These are phyloP conservation scores for Mycosphaerelloides madeirae DNA, from an alignment of 2,329 filamentous ascomycete genomes.

Conservation along the genomic window DNA sequence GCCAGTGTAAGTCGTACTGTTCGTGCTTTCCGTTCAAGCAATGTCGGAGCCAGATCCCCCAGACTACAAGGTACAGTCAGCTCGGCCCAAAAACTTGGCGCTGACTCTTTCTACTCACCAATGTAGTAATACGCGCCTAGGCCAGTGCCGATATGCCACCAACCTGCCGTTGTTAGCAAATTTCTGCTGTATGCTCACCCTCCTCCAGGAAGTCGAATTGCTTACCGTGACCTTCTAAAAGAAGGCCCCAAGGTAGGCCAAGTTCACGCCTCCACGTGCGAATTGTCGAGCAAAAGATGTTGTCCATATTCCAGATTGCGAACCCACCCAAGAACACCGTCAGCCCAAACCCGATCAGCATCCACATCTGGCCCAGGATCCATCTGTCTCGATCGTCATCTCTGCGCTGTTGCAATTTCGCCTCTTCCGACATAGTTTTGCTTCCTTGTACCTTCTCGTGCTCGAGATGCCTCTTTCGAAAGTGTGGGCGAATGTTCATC, in stretches of 20 bases:
- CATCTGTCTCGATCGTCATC: conserved; percentile 53
- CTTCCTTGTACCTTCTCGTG: conserved; percentile 28
- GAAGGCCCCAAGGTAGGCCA: conserved; percentile 72
- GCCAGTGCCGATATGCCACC: conserved; percentile 79
- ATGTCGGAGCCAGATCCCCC: conserved; percentile 76
- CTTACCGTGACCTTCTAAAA: conserved; percentile 62
- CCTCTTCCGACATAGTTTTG: conserved; percentile 21
- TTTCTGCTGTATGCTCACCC: neutral
- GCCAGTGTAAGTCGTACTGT: conserved; percentile 68
- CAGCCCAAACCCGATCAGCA: conserved; percentile 65
- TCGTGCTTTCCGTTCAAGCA: conserved; percentile 69
- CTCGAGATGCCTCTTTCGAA: conserved; percentile 41
- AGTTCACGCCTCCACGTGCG: conserved; percentile 62
- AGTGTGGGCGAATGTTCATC: conserved; percentile 55
- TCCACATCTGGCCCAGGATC: conserved; percentile 68
- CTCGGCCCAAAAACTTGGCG: no score
- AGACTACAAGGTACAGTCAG: conserved; percentile 34
- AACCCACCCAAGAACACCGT: conserved; percentile 70
- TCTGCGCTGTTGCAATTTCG: conserved; percentile 37
- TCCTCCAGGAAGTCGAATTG: no score
- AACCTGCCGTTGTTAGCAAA: conserved; percentile 29
- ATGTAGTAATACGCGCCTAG: conserved; percentile 84
- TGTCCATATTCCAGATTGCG: conserved; percentile 73
- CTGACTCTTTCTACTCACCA: conserved; percentile 18
- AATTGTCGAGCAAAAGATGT: conserved; percentile 64